phyloP scores from a whole-genome alignment of 176 grass and related monocot species.

The Oryza punctata region DNA sequence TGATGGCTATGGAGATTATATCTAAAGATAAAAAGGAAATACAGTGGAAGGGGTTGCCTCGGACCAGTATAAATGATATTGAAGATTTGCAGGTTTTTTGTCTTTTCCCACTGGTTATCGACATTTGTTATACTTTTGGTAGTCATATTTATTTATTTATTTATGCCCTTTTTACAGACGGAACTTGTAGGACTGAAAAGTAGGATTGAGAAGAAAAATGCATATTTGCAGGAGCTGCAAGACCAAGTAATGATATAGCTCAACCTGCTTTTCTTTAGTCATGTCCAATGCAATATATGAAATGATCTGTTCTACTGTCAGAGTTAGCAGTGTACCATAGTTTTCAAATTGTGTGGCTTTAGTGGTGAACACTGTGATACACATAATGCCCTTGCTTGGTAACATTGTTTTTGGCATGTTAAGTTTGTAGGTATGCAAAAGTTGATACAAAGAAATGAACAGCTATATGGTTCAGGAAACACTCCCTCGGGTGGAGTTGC shows the following conservation, averaged over 20 bases:
- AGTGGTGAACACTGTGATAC: background rate
- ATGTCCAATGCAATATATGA: conserved; percentile 3
- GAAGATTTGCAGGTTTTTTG: conserved; percentile 83
- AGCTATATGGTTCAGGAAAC: conserved; percentile 80
- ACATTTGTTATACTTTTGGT: conserved; percentile 20
- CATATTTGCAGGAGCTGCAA: conserved; percentile 95
- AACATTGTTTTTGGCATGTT: conserved; percentile 28
- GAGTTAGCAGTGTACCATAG: background rate
- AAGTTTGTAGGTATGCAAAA: conserved; percentile 88
- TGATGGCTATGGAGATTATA: conserved; percentile 99
- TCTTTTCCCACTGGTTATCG: background rate
- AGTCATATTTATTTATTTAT: conserved; percentile 13
- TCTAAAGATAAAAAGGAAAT: conserved; percentile 99
- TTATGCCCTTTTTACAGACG: conserved; percentile 45
- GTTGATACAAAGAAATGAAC: conserved; percentile 76
- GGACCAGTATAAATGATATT: conserved; percentile 85
- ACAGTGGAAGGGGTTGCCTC: conserved; percentile 98
- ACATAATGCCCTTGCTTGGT: background rate
- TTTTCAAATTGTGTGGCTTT: conserved; percentile 4
- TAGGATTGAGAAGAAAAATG: conserved; percentile 86
- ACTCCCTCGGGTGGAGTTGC: conserved; percentile 79
- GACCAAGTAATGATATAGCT: conserved; percentile 73
- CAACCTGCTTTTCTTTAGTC: conserved; percentile 21
- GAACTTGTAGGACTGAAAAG: conserved; percentile 69
- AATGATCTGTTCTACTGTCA: background rate